phyloP scores from a whole-genome alignment of 352 stramenopile genomes.

The Pythium grandisporangium region DNA sequence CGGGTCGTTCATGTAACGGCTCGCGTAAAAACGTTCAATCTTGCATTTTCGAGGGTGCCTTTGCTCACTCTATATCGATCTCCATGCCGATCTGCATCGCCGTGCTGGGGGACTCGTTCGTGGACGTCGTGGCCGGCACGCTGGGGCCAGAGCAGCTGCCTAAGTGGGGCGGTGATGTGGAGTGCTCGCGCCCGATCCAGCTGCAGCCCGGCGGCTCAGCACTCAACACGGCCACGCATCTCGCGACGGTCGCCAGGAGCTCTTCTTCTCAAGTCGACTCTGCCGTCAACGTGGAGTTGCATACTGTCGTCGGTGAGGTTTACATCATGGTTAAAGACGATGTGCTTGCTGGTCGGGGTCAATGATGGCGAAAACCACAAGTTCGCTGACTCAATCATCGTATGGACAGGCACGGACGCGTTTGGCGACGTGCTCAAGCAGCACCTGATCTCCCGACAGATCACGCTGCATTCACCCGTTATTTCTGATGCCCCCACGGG shows the following conservation, averaged over 20 bases:
- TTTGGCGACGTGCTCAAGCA: conserved; percentile 16
- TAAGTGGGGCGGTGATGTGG: conserved; percentile 69
- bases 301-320: conserved; percentile 49
- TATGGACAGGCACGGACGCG: conserved; percentile 27
- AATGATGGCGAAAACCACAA: background rate
- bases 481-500: conserved; percentile 37
- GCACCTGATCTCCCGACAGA: conserved; percentile 23
- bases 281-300: conserved; percentile 32
- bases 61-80: too few species aligned
- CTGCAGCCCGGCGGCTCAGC: conserved; percentile 74
- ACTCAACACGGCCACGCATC: conserved; percentile 76
- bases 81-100: conserved; percentile 3
- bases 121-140: conserved; percentile 69
- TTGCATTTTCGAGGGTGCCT: too few species aligned
- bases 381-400: too few species aligned
- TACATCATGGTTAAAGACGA: too few species aligned
- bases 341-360: background rate
- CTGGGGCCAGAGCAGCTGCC: conserved; percentile 52
- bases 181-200: conserved; percentile 55
- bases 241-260: conserved; percentile 37
- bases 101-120: conserved; percentile 14
- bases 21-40: too few species aligned
- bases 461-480: conserved; percentile 33
- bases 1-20: too few species aligned
- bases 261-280: conserved; percentile 16